These are phyloP conservation scores for Leccinum fuscescens DNA, from an alignment of 1,284 basidiomycete species.

Conservation along the genomic window DNA sequence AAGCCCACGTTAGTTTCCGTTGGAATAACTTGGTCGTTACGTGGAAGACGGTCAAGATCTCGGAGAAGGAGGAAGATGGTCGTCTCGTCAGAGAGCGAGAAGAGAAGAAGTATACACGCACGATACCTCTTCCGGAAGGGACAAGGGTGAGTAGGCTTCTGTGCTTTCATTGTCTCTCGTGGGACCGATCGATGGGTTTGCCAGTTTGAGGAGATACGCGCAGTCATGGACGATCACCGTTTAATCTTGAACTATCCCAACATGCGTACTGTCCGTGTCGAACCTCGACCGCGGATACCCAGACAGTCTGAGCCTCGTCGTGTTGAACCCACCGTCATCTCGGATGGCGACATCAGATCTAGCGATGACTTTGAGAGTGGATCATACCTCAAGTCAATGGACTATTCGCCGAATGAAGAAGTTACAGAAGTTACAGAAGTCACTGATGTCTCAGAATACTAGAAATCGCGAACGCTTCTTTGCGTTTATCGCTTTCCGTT, in stretches of 20 bases:
- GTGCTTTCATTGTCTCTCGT: not conserved
- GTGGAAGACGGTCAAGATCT: constrained; percentile 58
- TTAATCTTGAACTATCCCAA: constrained; percentile 67
- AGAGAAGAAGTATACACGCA: constrained; percentile 50
- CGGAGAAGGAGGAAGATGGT: constrained; percentile 59
- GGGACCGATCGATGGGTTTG: constrained; percentile 7
- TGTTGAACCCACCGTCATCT: constrained; percentile 34
- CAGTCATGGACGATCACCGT: constrained; percentile 55
- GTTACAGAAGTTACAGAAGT: constrained; percentile 26
- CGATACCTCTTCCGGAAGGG: constrained; percentile 47
- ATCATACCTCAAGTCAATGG: constrained; percentile 28
- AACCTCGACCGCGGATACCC: constrained; percentile 31
- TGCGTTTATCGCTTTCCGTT: constrained; percentile 6
- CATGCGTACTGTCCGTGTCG: constrained; percentile 52
- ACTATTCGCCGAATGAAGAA: constrained; percentile 29
- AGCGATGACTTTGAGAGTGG: constrained; percentile 30
- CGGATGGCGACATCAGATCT: constrained; percentile 30
- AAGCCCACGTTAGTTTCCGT: constrained; percentile 71
- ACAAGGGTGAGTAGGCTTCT: constrained; percentile 38
- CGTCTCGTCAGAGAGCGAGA: constrained; percentile 57
- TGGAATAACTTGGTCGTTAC: constrained; percentile 60
- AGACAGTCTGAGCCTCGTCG: constrained; percentile 31
- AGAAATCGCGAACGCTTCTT: constrained; percentile 13
- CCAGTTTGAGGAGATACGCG: constrained; percentile 67
- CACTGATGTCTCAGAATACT: constrained; percentile 34